Percentiles rank a stretch among this genome's conserved stretches.
Evolutionary conservation across 78 protist genomes (phyloP).

Genomic region (Anaeramoeba flamelloides): DNA sequence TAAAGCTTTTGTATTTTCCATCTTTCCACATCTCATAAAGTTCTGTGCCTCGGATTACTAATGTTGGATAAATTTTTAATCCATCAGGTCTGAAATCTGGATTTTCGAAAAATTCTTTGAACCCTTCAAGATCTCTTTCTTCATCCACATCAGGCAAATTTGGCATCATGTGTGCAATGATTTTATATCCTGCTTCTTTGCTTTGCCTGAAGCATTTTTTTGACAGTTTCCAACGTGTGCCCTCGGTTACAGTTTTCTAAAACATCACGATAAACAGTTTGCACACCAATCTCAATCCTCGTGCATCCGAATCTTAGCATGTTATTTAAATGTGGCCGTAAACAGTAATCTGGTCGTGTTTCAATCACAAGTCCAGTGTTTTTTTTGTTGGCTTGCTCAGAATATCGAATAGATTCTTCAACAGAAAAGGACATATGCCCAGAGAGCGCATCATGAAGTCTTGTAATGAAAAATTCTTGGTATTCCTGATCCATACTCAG

Average conservation of each 20-base stretch:
- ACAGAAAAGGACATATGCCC: slow-evolving; percentile 64
- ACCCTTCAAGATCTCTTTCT: slow-evolving; percentile 50
- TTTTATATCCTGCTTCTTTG: slow-evolving; percentile 79
- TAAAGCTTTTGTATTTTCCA: slow-evolving; percentile 53
- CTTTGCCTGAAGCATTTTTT: slow-evolving; percentile 46
- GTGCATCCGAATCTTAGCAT: slow-evolving; percentile 40
- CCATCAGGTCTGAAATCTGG: slow-evolving; percentile 83
- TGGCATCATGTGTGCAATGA: slow-evolving; percentile 93
- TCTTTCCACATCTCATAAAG: slow-evolving; percentile 59
- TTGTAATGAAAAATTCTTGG: slow-evolving; percentile 65
- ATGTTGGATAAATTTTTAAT: slow-evolving; percentile 80
- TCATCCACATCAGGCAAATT: slow-evolving; percentile 68
- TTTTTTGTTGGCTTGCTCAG: slow-evolving; percentile 48
- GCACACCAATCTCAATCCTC: slow-evolving; percentile 77
- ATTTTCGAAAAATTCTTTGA: slow-evolving; percentile 60
- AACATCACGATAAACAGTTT: slow-evolving; percentile 69
- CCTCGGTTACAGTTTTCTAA: slow-evolving; percentile 66
- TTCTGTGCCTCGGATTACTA: slow-evolving; percentile 80
- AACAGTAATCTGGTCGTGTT: slow-evolving; percentile 91
- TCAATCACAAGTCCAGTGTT: slow-evolving; percentile 82
- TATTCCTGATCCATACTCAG: slow-evolving; percentile 68
- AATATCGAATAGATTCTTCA: slow-evolving; percentile 52
- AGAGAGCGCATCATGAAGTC: slow-evolving; percentile 81
- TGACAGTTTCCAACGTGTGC: slow-evolving; percentile 52
- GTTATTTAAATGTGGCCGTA: slow-evolving; percentile 47